phyloP scores from a whole-genome alignment of 148 eudicot genomes.

The Amaranthus palmeri region DNA sequence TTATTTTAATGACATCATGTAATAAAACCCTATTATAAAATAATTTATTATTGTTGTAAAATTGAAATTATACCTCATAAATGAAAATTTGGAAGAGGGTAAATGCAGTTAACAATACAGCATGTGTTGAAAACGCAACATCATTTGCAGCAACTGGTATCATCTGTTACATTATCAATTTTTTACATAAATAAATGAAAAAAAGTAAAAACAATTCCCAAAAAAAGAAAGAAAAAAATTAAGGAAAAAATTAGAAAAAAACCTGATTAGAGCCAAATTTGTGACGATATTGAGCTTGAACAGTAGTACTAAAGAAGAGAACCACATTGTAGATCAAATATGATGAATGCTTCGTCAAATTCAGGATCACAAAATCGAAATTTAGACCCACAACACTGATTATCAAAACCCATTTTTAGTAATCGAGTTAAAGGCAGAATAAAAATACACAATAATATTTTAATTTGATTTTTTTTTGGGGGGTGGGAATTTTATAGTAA shows the following conservation, averaged over 20 bases:
- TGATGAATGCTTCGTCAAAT: constrained; percentile 68
- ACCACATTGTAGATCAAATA: constrained; percentile 67
- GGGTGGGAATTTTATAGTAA: no score
- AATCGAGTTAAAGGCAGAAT: no score
- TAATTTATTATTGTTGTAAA: no score
- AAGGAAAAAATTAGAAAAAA: not conserved
- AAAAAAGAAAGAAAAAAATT: not conserved
- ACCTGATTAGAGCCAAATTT: constrained; percentile 60
- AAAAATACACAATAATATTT: no score
- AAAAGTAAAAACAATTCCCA: not conserved
- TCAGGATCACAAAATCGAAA: constrained; percentile 65
- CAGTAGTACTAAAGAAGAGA: constrained; percentile 59
- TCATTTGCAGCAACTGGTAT: constrained; percentile 83
- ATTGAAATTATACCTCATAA: constrained; percentile 43
- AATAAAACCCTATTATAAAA: no score
- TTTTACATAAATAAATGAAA: not conserved
- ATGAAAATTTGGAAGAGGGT: constrained; percentile 63
- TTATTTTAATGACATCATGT: no score
- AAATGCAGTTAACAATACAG: constrained; percentile 55
- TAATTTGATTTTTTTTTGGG: no score
- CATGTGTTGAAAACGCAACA: constrained; percentile 74
- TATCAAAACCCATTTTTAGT: constrained; percentile 6
- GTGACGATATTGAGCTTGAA: constrained; percentile 56
- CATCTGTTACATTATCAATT: constrained; percentile 40
- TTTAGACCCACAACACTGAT: constrained; percentile 74